These are phyloP conservation scores for Clarkia xantiana DNA, from an alignment of 345 rosid species.

Conservation along the genomic window DNA sequence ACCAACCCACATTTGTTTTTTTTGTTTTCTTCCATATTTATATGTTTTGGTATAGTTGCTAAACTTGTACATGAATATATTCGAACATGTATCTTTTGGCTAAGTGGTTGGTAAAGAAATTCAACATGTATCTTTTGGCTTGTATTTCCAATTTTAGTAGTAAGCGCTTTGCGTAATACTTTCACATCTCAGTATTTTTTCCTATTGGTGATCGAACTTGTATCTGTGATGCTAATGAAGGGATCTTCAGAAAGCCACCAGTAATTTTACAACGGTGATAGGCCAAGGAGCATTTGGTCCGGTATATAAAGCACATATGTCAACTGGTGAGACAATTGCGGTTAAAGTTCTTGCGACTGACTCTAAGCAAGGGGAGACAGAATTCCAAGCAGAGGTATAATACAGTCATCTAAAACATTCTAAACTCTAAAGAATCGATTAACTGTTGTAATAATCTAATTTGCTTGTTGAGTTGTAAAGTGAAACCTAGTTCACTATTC, in stretches of 20 bases:
- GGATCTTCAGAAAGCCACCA: constrained; percentile 94
- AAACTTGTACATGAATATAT: too few relatives aligned
- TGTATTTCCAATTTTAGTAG: background rate
- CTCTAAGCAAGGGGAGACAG: constrained; percentile 97
- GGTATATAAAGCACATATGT: constrained; percentile 95
- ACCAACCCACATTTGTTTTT: too few relatives aligned
- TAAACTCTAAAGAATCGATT: too few relatives aligned
- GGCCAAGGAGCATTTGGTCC: constrained; percentile 99
- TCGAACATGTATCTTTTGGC: too few relatives aligned
- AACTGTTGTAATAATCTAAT: too few relatives aligned
- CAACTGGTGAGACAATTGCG: constrained; percentile 81
- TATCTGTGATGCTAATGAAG: constrained; percentile 22
- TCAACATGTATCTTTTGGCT: too few relatives aligned
- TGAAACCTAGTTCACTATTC: too few relatives aligned
- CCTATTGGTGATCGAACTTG: constrained; percentile 1
- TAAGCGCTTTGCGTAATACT: background rate
- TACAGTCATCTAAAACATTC: background rate
- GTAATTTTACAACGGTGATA: constrained; percentile 70
- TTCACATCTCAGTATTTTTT: background rate
- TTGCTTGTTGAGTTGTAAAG: too few relatives aligned
- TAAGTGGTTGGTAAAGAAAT: too few relatives aligned
- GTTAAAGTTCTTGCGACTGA: constrained; percentile 91
- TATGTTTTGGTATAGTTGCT: too few relatives aligned
- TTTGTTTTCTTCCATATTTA: too few relatives aligned
- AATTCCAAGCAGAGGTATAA: constrained; percentile 89